Evolutionary conservation across 2,329 filamentous ascomycete genomes (phyloP), one percentile per base, ranked within the genome.

Genomic region (Mariannaea elegans): DNA sequence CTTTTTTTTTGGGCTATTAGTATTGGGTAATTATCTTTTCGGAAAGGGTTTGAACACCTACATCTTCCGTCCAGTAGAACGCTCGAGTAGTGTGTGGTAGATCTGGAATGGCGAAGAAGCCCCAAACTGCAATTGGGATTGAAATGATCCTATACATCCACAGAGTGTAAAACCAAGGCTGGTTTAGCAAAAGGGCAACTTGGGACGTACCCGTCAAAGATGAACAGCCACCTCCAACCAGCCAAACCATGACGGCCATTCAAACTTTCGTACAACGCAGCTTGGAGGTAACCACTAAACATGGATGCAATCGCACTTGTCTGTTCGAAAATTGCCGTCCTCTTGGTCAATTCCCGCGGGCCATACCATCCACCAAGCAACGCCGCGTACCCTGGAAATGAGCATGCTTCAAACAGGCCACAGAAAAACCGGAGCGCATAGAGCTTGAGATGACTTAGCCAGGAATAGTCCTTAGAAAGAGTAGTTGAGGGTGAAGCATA

Each of bases 181-280:
- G 27, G 27, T n/a, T n/a, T n/a, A n/a, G n/a, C n/a, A 13, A 13
- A 36, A 12, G 32, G 14, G 32, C 14, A 13, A 9, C 7, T 16
- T 31, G 27, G 13, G n/a, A 21, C 50, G 4, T 38, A 54, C 51
- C 54, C 54, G 24, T 77, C 76, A 64, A 78, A 74, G 18, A 79
- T 68, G 54, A 79, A 79, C 4, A 78, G 66, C 76, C 75, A 80
- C 16, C 73, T 70, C 77, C 76, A 80, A 0, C 75, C 77, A 0
- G 73, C 66, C 13, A 73, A 64, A 0, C 75, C 76, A 6, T 71
- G 56, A 2, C 61, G 62, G 4, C 75, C 75, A 12, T 75, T 65
- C 12, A 78, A 57, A n/a, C 71, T 65, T 29, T 64, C 66, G 41
- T 75, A 74, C 1, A 78, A 70, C 1, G 68, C 74, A 3, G 76